phyloP scores from a whole-genome alignment of 2,329 filamentous ascomycete species.

The Helicocarpus griseus region DNA sequence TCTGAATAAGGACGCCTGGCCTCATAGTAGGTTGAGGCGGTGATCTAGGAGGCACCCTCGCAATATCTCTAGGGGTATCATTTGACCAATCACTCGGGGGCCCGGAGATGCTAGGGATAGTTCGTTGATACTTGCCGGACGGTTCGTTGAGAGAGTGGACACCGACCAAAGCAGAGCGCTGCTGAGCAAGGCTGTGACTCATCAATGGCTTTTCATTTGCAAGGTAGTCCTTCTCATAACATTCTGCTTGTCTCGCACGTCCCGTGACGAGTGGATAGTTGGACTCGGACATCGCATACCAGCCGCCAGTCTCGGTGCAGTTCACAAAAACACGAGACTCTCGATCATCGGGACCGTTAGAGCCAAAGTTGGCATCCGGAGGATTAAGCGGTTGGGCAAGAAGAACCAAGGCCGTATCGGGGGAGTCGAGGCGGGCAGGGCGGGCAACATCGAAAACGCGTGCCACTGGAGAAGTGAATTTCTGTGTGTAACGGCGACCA shows the following conservation, averaged over 20 bases:
- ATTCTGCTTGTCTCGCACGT: conserved; percentile 49
- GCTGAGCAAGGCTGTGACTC: conserved; percentile 34
- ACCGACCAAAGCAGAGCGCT: conserved; percentile 58
- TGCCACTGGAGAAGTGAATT: conserved; percentile 67
- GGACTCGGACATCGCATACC: conserved; percentile 85
- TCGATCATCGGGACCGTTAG: conserved; percentile 37
- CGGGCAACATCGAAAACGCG: conserved; percentile 82
- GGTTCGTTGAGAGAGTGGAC: conserved; percentile 54
- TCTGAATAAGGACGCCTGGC: conserved; percentile 35
- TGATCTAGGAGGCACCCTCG: conserved; percentile 26
- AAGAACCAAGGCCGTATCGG: conserved; percentile 67
- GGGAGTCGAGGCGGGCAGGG: conserved; percentile 55
- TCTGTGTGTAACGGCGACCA: conserved; percentile 54
- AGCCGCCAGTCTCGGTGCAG: conserved; percentile 73
- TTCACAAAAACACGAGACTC: conserved; percentile 72
- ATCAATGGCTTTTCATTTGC: conserved; percentile 27
- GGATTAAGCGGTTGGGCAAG: conserved; percentile 75
- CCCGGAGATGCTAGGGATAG: conserved; percentile 38
- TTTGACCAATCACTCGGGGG: conserved; percentile 28
- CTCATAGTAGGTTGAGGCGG: conserved; percentile 31
- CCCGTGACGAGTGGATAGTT: conserved; percentile 79
- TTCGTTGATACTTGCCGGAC: conserved; percentile 24
- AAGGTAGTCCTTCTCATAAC: conserved; percentile 45
- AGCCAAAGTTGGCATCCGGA: conserved; percentile 32
- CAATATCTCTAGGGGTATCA: conserved; percentile 29